Evolutionary conservation across 129 eudicot species (phyloP), one percentile per base, ranked within the genome.

Genomic region (Solidago caesia): DNA sequence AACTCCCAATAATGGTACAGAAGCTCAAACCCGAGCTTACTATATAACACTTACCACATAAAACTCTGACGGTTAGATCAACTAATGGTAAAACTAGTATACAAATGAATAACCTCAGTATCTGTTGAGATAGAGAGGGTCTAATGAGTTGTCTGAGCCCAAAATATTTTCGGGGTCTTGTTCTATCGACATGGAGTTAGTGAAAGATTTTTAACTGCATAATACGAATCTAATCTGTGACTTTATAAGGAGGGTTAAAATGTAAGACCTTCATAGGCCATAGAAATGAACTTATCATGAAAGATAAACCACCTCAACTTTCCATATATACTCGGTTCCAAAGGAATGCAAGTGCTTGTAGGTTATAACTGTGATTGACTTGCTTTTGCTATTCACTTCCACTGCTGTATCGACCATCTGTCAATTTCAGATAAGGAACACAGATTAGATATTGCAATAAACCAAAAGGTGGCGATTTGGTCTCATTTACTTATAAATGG

Each of bases 401-500:
- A 59, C 92, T 88, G 77, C 82, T 76, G 77, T 87, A 90, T 87
- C 93, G 79, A 55, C 82, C 69, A 56, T 76, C 99, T 94, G 91
- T 47, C 63, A 74, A 79, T 62, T n/a, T 44, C 56, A 72, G 2
- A 71, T 49, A 33, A 66, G 11, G 12, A 27, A 33, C 41, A 77
- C 6, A 4, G 13, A 5, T 10, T 16, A 68, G 46, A 13, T 16
- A 8, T 65, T 16, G 64, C 9, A 14, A 15, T 15, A 41, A 7
- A 48, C 12, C 2, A 3, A 48, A 48, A 2, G 53, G 53, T 10
- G 9, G 9, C 7, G 9, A 6, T 46, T 11, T 6, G 51, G 51
- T 46, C 51, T 6, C 9, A 46, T 46, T 8, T 46, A 46, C 7
- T 46, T 6, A 46, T 5, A 46, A 46, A 46, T 21, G 21, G 21